Evolutionary conservation across 306 rosid species (phyloP).

Genomic region (Myrica gale): DNA sequence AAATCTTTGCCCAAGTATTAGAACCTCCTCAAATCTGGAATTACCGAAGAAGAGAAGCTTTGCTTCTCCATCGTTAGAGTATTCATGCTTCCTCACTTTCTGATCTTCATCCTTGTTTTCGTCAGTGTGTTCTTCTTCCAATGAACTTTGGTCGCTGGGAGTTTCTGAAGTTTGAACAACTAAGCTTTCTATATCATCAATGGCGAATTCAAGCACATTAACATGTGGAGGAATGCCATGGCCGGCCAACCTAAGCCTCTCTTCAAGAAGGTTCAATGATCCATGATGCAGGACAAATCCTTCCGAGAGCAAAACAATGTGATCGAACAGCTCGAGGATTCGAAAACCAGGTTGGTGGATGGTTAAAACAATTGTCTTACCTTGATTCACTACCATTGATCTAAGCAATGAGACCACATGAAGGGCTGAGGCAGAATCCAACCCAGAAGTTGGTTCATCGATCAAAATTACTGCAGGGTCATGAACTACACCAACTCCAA

Average conservation of each 20-base stretch:
- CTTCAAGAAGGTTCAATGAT: constrained; percentile 64
- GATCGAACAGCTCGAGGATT: constrained; percentile 67
- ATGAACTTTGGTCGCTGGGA: constrained; percentile 33
- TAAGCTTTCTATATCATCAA: constrained; percentile 72
- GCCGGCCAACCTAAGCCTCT: constrained; percentile 55
- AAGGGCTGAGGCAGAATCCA: constrained; percentile 97
- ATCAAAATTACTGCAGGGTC: constrained; percentile 83
- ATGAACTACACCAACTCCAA: constrained; percentile 91
- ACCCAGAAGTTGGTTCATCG: constrained; percentile 95
- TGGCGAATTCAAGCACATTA: constrained; percentile 77
- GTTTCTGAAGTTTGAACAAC: constrained; percentile 54
- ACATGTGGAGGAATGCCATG: constrained; percentile 71
- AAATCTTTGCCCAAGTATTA: constrained; percentile 79
- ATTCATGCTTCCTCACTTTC: constrained; percentile 23
- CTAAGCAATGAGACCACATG: constrained; percentile 73
- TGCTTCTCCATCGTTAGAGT: constrained; percentile 35
- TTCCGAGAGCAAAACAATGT: constrained; percentile 62
- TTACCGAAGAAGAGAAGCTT: constrained; percentile 46
- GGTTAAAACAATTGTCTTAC: constrained; percentile 76
- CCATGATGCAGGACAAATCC: constrained; percentile 80
- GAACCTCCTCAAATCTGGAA: constrained; percentile 51
- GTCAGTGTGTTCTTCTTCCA: constrained; percentile 24
- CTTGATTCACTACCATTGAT: constrained; percentile 63
- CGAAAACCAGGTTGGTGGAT: constrained; percentile 95
- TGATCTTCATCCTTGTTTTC: constrained; percentile 34